Percentiles rank a stretch among this genome's conserved stretches.
Conservation (phyloP, 2,329 filamentous ascomycete species). For the Colletotrichum zoysiae region DNA sequence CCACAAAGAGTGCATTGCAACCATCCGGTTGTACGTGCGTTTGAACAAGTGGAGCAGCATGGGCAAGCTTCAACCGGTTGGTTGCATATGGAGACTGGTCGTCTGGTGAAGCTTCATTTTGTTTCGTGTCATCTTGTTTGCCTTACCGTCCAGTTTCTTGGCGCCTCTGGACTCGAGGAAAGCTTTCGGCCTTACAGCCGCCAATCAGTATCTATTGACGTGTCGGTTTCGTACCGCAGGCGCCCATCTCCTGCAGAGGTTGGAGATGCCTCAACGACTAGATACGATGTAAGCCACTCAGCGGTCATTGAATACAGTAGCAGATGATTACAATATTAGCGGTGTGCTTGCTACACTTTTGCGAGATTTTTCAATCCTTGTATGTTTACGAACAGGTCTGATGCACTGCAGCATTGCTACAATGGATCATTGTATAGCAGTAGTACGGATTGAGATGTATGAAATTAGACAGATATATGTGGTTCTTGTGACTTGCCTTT, state of each 20-base stretch:
- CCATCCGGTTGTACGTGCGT: background rate
- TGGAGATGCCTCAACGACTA: background rate
- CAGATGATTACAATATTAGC: no score
- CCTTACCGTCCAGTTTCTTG: background rate
- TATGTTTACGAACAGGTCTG: no score
- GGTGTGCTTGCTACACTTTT: no score
- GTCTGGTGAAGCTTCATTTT: slow-evolving; percentile 9
- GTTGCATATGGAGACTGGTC: background rate
- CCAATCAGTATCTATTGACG: background rate
- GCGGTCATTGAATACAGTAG: no score
- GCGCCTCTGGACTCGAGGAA: no score
- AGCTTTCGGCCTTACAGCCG: background rate
- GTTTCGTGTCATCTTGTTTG: slow-evolving; percentile 20
- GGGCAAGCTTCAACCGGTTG: slow-evolving; percentile 12
- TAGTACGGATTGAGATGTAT: no score
- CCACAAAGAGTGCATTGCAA: slow-evolving; percentile 22
- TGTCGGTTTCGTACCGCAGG: background rate
- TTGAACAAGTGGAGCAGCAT: background rate
- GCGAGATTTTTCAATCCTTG: no score
- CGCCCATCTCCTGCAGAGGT: background rate
- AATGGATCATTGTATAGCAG: no score
- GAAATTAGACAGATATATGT: no score
- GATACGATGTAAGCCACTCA: background rate
- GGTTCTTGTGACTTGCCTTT: no score
- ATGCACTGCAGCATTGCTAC: no score